phyloP scores from a whole-genome alignment of 495 filamentous ascomycete species.

The Melanomma pulvis-pyrius region DNA sequence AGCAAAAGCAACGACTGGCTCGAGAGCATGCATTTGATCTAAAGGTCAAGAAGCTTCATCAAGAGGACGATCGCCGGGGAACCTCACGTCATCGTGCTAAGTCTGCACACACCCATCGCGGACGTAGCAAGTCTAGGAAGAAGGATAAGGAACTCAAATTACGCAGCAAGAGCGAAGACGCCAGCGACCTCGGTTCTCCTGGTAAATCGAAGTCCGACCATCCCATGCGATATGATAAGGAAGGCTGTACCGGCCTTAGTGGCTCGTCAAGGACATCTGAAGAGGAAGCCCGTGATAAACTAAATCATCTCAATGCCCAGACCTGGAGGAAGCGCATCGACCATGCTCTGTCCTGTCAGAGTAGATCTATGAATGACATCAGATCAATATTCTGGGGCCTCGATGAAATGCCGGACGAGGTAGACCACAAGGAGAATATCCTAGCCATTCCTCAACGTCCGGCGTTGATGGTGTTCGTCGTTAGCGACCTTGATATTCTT shows the following conservation, averaged over 20 bases:
- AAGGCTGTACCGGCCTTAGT: slow-evolving; percentile 69
- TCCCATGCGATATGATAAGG: slow-evolving; percentile 77
- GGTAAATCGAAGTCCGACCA: slow-evolving; percentile 47
- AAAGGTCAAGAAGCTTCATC: slow-evolving; percentile 81
- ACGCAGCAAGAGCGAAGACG: slow-evolving; percentile 38
- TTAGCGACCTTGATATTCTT: slow-evolving; percentile 81
- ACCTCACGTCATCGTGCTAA: slow-evolving; percentile 57
- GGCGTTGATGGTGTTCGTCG: slow-evolving; percentile 74
- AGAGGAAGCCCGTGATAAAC: slow-evolving; percentile 70
- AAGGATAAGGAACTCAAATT: slow-evolving; percentile 29
- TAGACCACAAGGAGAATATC: slow-evolving; percentile 81
- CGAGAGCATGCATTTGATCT: slow-evolving; percentile 86
- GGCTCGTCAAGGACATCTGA: slow-evolving; percentile 69
- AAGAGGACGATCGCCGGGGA: slow-evolving; percentile 58
- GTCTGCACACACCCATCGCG: slow-evolving; percentile 48
- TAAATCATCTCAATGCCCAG: slow-evolving; percentile 80
- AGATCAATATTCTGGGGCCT: slow-evolving; percentile 79
- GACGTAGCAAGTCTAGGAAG: slow-evolving; percentile 29
- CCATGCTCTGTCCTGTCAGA: slow-evolving; percentile 67
- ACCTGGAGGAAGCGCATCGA: slow-evolving; percentile 95
- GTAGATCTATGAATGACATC: slow-evolving; percentile 74
- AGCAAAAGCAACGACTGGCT: slow-evolving; percentile 85
- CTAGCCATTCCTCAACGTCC: slow-evolving; percentile 86
- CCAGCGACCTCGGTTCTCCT: slow-evolving; percentile 51
- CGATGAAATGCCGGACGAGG: slow-evolving; percentile 78